Evolutionary conservation across 345 rosid species (phyloP).

Genomic region (Citrus sinensis): DVS_A1.0 CM039168.1:9588001-9588500

Average conservation of each 20-base stretch:
- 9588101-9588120: constrained; percentile 29
- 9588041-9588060: constrained; percentile 30
- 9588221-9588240: too few species aligned
- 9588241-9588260: too few species aligned
- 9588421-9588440: not conserved
- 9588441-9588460: not conserved
- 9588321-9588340: constrained; percentile 12
- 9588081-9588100: constrained; percentile 28
- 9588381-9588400: not conserved
- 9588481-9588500: too few species aligned
- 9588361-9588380: constrained; percentile 2
- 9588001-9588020: constrained; percentile 7
- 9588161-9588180: constrained; percentile 28
- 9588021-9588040: constrained; percentile 31
- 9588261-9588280: too few species aligned
- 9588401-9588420: not conserved
- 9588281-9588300: too few species aligned
- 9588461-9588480: not conserved
- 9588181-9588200: too few species aligned
- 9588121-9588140: constrained; percentile 39
- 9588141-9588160: constrained; percentile 30
- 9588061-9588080: constrained; percentile 45
- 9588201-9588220: too few species aligned
- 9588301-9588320: constrained; percentile 1
- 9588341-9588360: not conserved